These are phyloP conservation scores for Trichodelitschia bisporula DNA, from an alignment of 495 filamentous ascomycete genomes.

Conservation along the genomic window DNA sequence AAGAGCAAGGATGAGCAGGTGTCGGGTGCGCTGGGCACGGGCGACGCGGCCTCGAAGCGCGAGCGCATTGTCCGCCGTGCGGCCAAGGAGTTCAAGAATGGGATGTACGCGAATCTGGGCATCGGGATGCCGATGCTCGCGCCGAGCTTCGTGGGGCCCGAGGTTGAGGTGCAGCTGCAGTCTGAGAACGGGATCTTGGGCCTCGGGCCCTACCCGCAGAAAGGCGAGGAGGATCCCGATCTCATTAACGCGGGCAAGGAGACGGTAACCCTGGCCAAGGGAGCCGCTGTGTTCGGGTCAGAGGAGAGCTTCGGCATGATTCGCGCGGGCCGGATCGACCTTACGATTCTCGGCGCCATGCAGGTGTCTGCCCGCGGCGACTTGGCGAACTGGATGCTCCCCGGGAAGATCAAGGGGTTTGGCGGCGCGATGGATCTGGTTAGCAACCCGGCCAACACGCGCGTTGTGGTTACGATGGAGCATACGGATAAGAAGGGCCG, in stretches of 20 bases:
- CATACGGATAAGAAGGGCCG: constrained; percentile 34
- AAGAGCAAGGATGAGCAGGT: constrained; percentile 11
- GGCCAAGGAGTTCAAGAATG: constrained; percentile 35
- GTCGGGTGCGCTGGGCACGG: constrained; percentile 7
- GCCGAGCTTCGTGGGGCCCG: constrained; percentile 22
- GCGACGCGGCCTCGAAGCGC: constrained; percentile 19
- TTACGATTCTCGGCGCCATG: constrained; percentile 33
- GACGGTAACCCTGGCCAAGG: constrained; percentile 30
- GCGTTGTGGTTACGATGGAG: constrained; percentile 36
- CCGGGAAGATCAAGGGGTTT: constrained; percentile 39
- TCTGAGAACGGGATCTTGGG: constrained; percentile 37
- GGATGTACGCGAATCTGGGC: constrained; percentile 42
- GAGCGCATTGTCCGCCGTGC: constrained; percentile 33
- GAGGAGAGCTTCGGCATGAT: constrained; percentile 38
- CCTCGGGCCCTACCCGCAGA: constrained; percentile 34
- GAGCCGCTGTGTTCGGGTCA: constrained; percentile 30
- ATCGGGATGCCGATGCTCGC: constrained; percentile 40
- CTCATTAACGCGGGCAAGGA: constrained; percentile 39
- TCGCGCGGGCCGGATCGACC: constrained; percentile 31
- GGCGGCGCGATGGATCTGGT: constrained; percentile 40
- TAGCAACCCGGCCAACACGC: constrained; percentile 30
- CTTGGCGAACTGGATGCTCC: constrained; percentile 39
- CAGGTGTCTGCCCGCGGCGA: constrained; percentile 33
- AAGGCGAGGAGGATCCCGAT: constrained; percentile 28
- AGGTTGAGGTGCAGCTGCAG: constrained; percentile 24